Percentiles rank a stretch among this genome's conserved stretches.
These are phyloP conservation scores for Coniella vitis DNA, from an alignment of 2,329 filamentous ascomycete genomes.

Conservation along the genomic window DNA sequence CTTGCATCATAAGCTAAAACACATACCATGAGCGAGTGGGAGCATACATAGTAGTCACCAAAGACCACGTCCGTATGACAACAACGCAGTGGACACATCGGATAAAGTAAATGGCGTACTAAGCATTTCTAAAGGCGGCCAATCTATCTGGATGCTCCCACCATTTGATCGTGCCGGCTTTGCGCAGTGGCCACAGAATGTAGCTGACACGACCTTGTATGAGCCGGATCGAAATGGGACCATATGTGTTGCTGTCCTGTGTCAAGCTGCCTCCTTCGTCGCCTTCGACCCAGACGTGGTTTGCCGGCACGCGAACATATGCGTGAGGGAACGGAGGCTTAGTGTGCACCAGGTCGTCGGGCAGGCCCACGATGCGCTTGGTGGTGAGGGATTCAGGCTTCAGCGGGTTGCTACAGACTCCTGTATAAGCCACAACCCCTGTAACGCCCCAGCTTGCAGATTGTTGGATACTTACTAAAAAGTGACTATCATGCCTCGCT, in stretches of 20 bases:
- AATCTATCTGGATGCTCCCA: conserved; percentile 38
- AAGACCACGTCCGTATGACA: too few species aligned
- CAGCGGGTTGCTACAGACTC: conserved; percentile 53
- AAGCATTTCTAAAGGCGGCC: conserved; percentile 1
- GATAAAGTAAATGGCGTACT: too few species aligned
- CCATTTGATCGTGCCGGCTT: conserved; percentile 52
- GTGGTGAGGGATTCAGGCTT: conserved; percentile 64
- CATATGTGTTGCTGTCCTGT: conserved; percentile 84
- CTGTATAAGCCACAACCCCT: not conserved
- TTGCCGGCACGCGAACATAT: conserved; percentile 62
- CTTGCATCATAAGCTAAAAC: too few species aligned
- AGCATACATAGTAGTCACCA: too few species aligned
- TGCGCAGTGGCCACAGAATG: conserved; percentile 61
- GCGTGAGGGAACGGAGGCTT: conserved; percentile 51
- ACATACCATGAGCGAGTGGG: too few species aligned
- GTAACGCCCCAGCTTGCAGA: not conserved
- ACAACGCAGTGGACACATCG: too few species aligned
- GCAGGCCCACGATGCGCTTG: conserved; percentile 77
- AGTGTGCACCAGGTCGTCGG: conserved; percentile 70
- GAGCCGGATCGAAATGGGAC: conserved; percentile 69
- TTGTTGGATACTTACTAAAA: conserved; percentile 46
- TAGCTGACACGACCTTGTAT: conserved; percentile 69
- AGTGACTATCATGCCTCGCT: conserved; percentile 69
- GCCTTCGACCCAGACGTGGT: conserved; percentile 93
- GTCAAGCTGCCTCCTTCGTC: conserved; percentile 67